Base-by-base conservation (phyloP, 192 early-diverging fungal genomes). In the Dissophora globulifera region DNA sequence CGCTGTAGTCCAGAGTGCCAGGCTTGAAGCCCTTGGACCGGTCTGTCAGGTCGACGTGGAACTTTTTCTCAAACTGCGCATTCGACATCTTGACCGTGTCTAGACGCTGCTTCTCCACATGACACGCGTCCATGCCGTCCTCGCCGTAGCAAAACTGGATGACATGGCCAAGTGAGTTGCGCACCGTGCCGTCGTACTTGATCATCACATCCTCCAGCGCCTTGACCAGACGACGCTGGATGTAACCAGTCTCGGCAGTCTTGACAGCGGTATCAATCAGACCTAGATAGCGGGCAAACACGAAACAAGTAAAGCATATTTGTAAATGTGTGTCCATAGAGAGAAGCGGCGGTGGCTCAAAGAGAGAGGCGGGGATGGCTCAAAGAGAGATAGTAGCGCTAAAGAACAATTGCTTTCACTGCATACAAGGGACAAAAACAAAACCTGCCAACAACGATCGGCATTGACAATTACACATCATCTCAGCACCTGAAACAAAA, bases 241-340 rank as follows among this genome's bases (percentile, higher is more conserved):
- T 97, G 79, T 99, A 99, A 26, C 97, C 97, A 2, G 97, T 97
- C 78, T 98, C 96, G n/a, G 97, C 96, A 17, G 96, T 95, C 84
- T 99, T 98, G 61, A 99, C 96, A 69, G 97, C 97, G 25, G 97
- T 99, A 83, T 99, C 97, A 72, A 97, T 98, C 80, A 99, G 82
- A 84, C 97, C 62, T 65, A n/a, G n/a, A n/a, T n/a, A n/a, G n/a
- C n/a, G n/a, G n/a, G n/a, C n/a, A n/a, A n/a, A n/a, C n/a, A n/a
- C n/a, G n/a, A n/a, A n/a, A n/a, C n/a, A n/a, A n/a, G n/a, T n/a
- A n/a, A n/a, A n/a, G n/a, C n/a, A n/a, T n/a, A n/a, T n/a, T n/a
- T n/a, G n/a, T n/a, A n/a, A n/a, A n/a, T n/a, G n/a, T n/a, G n/a
- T n/a, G n/a, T n/a, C n/a, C n/a, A n/a, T n/a, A n/a, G n/a, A n/a